phyloP scores from a whole-genome alignment of 1,139 yeast species.

The Hyphopichia pseudoburtonii region DNA sequence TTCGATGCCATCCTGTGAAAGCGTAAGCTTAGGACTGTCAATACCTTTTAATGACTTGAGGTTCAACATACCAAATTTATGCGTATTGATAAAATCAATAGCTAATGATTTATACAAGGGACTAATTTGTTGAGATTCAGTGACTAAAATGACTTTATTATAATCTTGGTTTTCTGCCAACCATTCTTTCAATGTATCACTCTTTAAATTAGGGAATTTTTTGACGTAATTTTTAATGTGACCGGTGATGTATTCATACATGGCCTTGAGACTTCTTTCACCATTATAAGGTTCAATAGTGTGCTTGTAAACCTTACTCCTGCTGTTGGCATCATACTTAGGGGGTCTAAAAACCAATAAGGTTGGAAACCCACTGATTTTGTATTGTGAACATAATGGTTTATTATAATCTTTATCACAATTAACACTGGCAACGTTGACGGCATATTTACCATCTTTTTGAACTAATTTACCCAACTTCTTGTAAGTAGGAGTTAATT shows the following conservation, averaged over 20 bases:
- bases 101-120: constrained; percentile 73
- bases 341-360: constrained; percentile 80
- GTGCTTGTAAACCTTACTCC: constrained; percentile 32
- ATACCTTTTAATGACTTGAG: constrained; percentile 11
- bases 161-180: constrained; percentile 18
- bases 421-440: constrained; percentile 80
- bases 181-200: constrained; percentile 30
- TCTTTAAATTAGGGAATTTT: constrained; percentile 34
- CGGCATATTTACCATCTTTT: constrained; percentile 49
- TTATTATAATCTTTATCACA: constrained; percentile 75
- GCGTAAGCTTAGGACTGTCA: constrained; percentile 5
- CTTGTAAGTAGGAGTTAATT: constrained; percentile 54
- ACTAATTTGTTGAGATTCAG: constrained; percentile 50
- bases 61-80: constrained; percentile 30
- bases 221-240: constrained; percentile 74
- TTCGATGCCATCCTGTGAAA: constrained; percentile 20
- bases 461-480: constrained; percentile 63
- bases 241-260: constrained; percentile 58
- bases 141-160: constrained; percentile 42
- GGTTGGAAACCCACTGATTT: constrained; percentile 79
- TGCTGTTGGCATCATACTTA: constrained; percentile 37
- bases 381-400: constrained; percentile 65
- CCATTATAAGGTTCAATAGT: constrained; percentile 70
- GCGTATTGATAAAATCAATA: constrained; percentile 57
- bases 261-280: constrained; percentile 58